Base-by-base conservation (phyloP, 257 asterid species). In the Gentiana dahurica region DNA sequence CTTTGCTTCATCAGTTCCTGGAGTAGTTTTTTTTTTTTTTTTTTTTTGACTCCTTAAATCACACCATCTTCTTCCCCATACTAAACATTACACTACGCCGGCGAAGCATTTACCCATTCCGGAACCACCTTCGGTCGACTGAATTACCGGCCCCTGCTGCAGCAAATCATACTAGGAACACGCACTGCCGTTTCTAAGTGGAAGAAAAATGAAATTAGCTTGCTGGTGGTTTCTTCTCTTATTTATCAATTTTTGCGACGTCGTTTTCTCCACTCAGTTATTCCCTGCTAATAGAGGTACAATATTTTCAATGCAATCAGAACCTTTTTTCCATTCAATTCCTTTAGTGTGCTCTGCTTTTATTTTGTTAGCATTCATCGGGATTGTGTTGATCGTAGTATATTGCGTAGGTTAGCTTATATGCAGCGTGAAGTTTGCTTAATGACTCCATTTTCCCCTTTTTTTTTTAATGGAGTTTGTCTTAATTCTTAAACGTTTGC, bases 201-300 rank as follows among this genome's bases (percentile, higher is more conserved):
- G 59, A 48, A 50, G 63, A 58, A 12, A 4, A 4, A 15, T n/a
- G 11, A 45, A 5, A 53, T 12, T 38, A 52, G 53, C 36, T 9
- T 64, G 70, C 70, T 3, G 67, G 57, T 67, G 68, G 67, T 52
- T 64, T 49, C 44, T 68, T 41, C 38, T 73, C 39, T 55, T 72
- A 8, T 60, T 56, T 39, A 5, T 68, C n/a, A 52, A 7, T 36
- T 41, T 60, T 50, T 34, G 68, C 57, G 48, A 48, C 49, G 55
- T 32, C 43, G 69, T 61, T 0, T 65, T 66, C 35, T 54, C 78
- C 64, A 59, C 63, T 58, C 71, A 64, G 45, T 64, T 73, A 51
- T 43, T 65, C 50, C 54, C 71, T 7, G 59, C 57, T 64, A 68
- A 56, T 50, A 45, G 71, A 41, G 78, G 78, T 68, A 59, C 0